Base-by-base conservation (phyloP, 495 filamentous ascomycete species). In the Talaromyces liani region DNA sequence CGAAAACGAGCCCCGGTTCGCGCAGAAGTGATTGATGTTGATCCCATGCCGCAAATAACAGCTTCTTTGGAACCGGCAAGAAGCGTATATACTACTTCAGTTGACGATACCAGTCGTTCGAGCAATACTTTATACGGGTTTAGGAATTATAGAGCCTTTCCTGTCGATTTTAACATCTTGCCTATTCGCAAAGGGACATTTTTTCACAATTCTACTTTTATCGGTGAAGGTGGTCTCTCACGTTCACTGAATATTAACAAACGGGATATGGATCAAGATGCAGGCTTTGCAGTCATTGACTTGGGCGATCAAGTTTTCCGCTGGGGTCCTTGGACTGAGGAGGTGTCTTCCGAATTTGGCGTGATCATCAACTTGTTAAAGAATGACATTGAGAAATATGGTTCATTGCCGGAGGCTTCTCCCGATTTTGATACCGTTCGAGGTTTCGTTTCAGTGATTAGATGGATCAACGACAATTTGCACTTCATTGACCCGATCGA, bases 201-300 rank as follows among this genome's bases (percentile, higher is more conserved):
- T 72, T 94, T 95, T 67, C 90, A 93, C 67, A 78, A 87, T 66
- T 82, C 74, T 57, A 92, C 91, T 10, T 82, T 95, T 58, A 79
- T 96, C 58, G 92, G 92, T 16, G 87, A 85, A 67, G 90, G 89
- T 0, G 80, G 83, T 24, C 80, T 96, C 58, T 69, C 69, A 41
- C 81, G 77, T 58, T 85, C 80, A 10, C 71, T 85, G 9, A 74
- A 78, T 25, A 27, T 75, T 33, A 24, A 54, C 39, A 64, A 64
- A 25, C 68, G 67, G 27, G 67, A 77, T 61, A 51, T 80, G 55
- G 76, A 80, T 63, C 63, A 63, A 53, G 66, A 66, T 61, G 69
- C 66, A 45, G 72, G 75, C 33, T 63, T 64, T 63, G 68, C 67
- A 4, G 63, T 65, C 45, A 79, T 87, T 41, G 41, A 66, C 3